Evolutionary conservation across 495 filamentous ascomycete species (phyloP).

Genomic region (Aspergillus homomorphus): DNA sequence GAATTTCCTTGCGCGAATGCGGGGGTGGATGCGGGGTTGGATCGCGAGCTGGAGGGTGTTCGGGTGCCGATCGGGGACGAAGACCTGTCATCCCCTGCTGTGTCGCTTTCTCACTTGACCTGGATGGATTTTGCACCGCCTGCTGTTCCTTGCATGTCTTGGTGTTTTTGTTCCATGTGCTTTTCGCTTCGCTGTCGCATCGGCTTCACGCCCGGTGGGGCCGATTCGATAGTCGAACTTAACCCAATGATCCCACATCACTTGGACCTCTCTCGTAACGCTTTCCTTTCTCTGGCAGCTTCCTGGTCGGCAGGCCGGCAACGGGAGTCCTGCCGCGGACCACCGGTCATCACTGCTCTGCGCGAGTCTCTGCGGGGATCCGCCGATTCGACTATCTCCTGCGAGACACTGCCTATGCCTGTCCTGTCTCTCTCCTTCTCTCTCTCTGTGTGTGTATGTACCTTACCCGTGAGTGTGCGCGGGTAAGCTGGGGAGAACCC

Average conservation of each 20-base stretch:
- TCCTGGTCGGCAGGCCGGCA: conserved; percentile 5
- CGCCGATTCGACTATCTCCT: neutral
- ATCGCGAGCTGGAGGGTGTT: conserved; percentile 8
- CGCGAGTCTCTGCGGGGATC: neutral
- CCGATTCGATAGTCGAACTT: neutral
- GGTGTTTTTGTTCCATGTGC: conserved; percentile 2
- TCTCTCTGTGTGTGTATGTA: neutral
- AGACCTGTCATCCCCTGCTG: conserved; percentile 3
- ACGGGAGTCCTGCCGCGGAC: neutral
- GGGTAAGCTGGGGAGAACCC: neutral
- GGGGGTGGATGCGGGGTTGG: conserved; percentile 6
- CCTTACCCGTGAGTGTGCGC: neutral
- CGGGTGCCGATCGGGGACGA: conserved; percentile 5
- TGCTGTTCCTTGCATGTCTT: conserved; percentile 4
- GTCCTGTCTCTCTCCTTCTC: neutral
- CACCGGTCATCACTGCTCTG: neutral
- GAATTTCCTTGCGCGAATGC: conserved; percentile 36
- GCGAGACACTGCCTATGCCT: neutral
- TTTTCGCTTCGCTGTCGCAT: conserved; percentile 1
- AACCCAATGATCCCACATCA: neutral
- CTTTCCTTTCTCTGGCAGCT: neutral
- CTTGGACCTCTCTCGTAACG: neutral
- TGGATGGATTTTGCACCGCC: conserved; percentile 1
- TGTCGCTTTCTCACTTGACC: conserved; percentile 1
- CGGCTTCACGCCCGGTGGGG: neutral